Evolutionary conservation across 164 flowering plant species (phyloP), one percentile per base, ranked within the genome.

Genomic region (Buxus sempervirens): DNA sequence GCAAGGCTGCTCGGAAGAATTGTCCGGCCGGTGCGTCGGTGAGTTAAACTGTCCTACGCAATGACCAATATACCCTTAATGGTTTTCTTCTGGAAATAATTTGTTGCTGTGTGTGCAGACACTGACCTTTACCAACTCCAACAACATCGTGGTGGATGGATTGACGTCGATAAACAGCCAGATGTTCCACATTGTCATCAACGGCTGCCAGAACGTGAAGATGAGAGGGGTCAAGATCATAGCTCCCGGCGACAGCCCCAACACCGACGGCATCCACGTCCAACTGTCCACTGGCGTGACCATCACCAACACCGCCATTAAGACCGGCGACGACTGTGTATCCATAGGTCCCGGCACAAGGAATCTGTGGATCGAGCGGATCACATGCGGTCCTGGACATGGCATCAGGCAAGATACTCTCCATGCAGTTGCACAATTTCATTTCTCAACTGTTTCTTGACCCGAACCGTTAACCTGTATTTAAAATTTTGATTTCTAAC

Each of bases 1-100:
- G 80, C 59, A 67, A 63, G 63, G 38, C 5, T 24, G 53, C 75
- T 19, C 62, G 66, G 18, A 53, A 49, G 54, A 65, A 60, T 41
- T 77, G 80, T 51, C 75, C 80, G 0, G 48, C 9, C n/a, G 80
- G 80, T 23, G 75, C 75, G 19, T 73, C 72, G 77, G 80, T 74
- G 41, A 20, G 20, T 54, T 18, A 16, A 54, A 16, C 8, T 18
- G 8, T 41, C 5, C 45, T 14, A 54, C 7, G 20, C 20, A 18
- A 54, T 9, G 20, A 18, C 9, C 57, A 54, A 2, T 18, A 54
- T 54, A 14, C 23, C 7, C 57, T 2, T n/a, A n/a, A n/a, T 54
- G 20, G 20, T 7, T 14, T 54, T 54, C 20, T 18, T 21, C 9
- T 9, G 20, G 7, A 54, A 54, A 7, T 18, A 54, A 14, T 16